Evolutionary conservation across 345 rosid species (phyloP).

Genomic region (Sonneratia alba): DNA sequence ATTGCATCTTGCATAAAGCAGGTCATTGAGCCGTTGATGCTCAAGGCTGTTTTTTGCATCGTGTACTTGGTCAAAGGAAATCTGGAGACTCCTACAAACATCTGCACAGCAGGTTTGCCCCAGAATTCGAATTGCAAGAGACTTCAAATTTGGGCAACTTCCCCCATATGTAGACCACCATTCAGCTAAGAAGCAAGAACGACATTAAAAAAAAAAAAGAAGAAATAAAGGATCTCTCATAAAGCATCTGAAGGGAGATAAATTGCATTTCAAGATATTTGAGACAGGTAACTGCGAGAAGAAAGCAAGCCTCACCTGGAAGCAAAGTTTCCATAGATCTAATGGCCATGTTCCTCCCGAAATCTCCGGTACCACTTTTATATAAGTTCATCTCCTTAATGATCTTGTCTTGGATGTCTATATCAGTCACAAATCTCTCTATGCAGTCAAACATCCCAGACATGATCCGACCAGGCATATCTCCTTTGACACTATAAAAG

Average conservation of each 20-base stretch:
- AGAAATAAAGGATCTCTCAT: background rate
- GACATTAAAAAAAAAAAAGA: background rate
- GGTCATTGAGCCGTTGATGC: conserved; percentile 60
- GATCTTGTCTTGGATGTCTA: conserved; percentile 58
- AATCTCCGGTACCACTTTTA: conserved; percentile 71
- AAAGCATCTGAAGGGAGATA: background rate
- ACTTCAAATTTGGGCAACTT: conserved; percentile 79
- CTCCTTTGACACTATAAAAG: conserved; percentile 65
- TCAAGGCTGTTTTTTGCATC: conserved; percentile 65
- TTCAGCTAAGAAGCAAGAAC: conserved; percentile 37
- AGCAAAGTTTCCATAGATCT: conserved; percentile 65
- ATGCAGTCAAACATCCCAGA: conserved; percentile 80
- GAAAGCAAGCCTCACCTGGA: conserved; percentile 10
- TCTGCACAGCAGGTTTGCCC: conserved; percentile 71
- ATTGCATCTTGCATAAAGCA: conserved; percentile 71
- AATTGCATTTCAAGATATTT: background rate
- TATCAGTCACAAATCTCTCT: conserved; percentile 71
- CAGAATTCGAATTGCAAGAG: conserved; percentile 64
- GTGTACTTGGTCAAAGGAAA: conserved; percentile 35
- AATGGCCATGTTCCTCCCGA: conserved; percentile 83
- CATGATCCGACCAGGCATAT: conserved; percentile 44
- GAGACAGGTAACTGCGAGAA: background rate
- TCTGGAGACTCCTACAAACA: conserved; percentile 30
- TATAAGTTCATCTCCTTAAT: conserved; percentile 58
- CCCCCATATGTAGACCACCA: conserved; percentile 98